A percentile compares a stretch with the other conserved stretches of the same genome.
These are phyloP conservation scores for Pyrenophora tritici-repentis DNA, from an alignment of 2,329 filamentous ascomycete genomes.

Conservation along the genomic window DNA sequence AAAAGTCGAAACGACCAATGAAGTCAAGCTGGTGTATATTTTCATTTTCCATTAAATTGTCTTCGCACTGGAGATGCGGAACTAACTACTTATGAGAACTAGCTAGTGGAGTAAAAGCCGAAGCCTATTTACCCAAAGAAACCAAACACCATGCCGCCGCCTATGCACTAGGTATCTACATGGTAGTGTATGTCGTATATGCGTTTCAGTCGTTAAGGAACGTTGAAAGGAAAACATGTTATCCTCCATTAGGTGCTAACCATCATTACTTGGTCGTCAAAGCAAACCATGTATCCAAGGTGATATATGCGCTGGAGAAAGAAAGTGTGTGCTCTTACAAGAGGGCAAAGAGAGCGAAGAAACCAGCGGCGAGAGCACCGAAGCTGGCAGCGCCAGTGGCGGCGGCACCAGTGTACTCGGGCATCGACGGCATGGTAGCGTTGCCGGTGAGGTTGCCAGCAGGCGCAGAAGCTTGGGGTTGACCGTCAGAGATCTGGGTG, in stretches of 20 bases:
- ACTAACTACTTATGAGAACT: slow-evolving; percentile 1
- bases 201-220: slow-evolving; percentile 13
- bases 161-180: slow-evolving; percentile 9
- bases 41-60: too few species aligned
- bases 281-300: background rate
- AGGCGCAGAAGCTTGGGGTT: slow-evolving; percentile 28
- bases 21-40: too few species aligned
- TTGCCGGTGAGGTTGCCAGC: slow-evolving; percentile 17
- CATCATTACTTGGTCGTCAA: slow-evolving; percentile 7
- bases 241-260: slow-evolving; percentile 3
- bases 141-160: slow-evolving; percentile 1
- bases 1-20: too few species aligned
- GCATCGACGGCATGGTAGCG: slow-evolving; percentile 15
- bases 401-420: slow-evolving; percentile 43
- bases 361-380: slow-evolving; percentile 35
- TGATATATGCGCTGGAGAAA: background rate
- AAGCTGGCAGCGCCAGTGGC: slow-evolving; percentile 22
- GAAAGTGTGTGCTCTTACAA: slow-evolving; percentile 24
- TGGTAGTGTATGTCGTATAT: slow-evolving; percentile 3
- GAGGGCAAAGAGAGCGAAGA: slow-evolving; percentile 36
- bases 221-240: slow-evolving; percentile 8
- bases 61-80: background rate
- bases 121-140: background rate
- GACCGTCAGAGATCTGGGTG: slow-evolving; percentile 39
- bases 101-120: background rate